Conservation (phyloP, 768 basidiomycete species). For the Dentipellis sp. region DNA sequence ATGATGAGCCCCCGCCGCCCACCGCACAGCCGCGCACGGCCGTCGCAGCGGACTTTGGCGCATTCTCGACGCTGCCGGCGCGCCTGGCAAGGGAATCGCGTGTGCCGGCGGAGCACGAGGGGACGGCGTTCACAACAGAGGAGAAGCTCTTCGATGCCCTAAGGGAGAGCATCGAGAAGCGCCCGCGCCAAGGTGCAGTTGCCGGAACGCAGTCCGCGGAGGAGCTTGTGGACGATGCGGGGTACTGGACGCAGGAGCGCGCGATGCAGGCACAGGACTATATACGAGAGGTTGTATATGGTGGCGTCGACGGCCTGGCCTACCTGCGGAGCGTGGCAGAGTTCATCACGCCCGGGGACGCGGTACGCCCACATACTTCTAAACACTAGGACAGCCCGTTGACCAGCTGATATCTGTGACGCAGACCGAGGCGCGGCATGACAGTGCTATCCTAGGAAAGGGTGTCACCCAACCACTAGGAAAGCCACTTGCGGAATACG, state of each 20-base stretch:
- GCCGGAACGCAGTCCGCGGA: not conserved
- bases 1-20: constrained; percentile 25
- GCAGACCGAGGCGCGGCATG: not conserved
- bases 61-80: constrained; percentile 45
- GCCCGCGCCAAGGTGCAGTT: no score
- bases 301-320: constrained; percentile 67
- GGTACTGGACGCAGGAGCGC: not conserved
- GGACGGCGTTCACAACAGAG: constrained; percentile 20
- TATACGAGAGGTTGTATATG: constrained; percentile 67
- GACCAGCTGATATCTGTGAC: not conserved
- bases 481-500: constrained; percentile 2
- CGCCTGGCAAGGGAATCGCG: constrained; percentile 19
- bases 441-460: not conserved
- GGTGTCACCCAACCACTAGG: not conserved
- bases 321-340: constrained; percentile 72
- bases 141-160: constrained; percentile 17
- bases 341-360: constrained; percentile 36
- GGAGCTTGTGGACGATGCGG: not conserved
- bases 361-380: not conserved
- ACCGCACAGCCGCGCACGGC: constrained; percentile 46
- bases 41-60: constrained; percentile 51
- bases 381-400: not conserved
- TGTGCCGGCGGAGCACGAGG: constrained; percentile 5
- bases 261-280: constrained; percentile 57
- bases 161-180: not conserved